Conservation (phyloP, 441 rosid genomes). For the California macrophylla region DNA sequence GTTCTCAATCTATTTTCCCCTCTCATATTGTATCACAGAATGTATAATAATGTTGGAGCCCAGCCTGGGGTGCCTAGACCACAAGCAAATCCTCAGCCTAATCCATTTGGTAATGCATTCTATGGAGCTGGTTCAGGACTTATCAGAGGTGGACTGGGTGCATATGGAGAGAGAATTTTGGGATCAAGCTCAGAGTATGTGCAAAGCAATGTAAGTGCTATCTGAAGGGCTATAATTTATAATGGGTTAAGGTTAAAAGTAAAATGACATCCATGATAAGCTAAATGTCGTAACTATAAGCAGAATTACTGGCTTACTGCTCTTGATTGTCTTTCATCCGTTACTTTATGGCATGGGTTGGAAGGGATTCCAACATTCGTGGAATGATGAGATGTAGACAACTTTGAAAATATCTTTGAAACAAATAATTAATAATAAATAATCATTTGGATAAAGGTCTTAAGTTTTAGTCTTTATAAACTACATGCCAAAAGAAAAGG, state of each 20-base stretch:
- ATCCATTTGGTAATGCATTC: constrained; percentile 75
- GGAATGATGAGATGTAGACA: background rate
- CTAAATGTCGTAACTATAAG: background rate
- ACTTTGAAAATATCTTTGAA: background rate
- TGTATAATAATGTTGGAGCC: constrained; percentile 62
- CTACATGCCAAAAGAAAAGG: background rate
- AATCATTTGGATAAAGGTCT: background rate
- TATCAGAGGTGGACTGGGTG: constrained; percentile 77
- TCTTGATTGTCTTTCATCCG: background rate
- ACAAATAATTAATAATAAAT: background rate
- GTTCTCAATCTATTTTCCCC: background rate
- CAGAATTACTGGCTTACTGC: background rate
- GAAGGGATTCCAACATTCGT: background rate
- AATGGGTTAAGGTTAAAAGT: constrained; percentile 3
- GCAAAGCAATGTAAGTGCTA: constrained; percentile 75
- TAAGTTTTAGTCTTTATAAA: background rate
- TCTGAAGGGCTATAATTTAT: constrained; percentile 4
- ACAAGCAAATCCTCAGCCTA: constrained; percentile 52
- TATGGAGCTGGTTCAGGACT: constrained; percentile 91
- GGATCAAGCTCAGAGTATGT: constrained; percentile 93
- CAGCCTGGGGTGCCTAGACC: constrained; percentile 64
- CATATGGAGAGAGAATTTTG: constrained; percentile 74
- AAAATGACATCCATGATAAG: background rate
- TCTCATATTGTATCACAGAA: constrained; percentile 29
- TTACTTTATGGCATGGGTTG: background rate